These are phyloP conservation scores for Phycomyces nitens DNA, from an alignment of 192 early-diverging fungal genomes.

Conservation along the genomic window DNA sequence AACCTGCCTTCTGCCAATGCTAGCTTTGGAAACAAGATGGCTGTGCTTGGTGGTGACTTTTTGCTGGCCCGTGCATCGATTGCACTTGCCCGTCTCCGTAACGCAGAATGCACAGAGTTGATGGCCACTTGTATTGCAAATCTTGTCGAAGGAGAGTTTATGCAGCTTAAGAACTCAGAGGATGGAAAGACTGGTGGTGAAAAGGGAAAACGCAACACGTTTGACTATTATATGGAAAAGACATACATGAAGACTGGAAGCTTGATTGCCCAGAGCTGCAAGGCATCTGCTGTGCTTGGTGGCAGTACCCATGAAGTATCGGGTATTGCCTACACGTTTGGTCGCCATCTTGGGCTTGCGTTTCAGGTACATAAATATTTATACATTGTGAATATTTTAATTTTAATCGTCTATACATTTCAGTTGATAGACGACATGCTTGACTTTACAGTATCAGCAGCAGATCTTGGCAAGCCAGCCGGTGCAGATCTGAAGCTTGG, in stretches of 20 bases:
- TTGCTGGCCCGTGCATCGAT: conserved; percentile 89
- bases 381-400: no score
- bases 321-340: conserved; percentile 84
- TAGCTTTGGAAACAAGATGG: conserved; percentile 96
- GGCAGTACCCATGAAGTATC: conserved; percentile 66
- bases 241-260: conserved; percentile 94
- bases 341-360: conserved; percentile 85
- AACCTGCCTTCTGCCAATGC: conserved; percentile 75
- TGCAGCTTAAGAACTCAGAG: conserved; percentile 82
- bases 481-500: conserved; percentile 88
- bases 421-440: conserved; percentile 88
- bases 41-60: conserved; percentile 92
- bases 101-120: conserved; percentile 90
- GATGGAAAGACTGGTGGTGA: conserved; percentile 19
- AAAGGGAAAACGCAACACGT: conserved; percentile 42
- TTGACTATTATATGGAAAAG: conserved; percentile 93
- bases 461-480: conserved; percentile 85
- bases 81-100: conserved; percentile 83
- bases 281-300: conserved; percentile 81
- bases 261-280: conserved; percentile 91
- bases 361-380: conserved; percentile 91
- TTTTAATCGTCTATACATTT: background rate
- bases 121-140: conserved; percentile 90
- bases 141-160: conserved; percentile 96
- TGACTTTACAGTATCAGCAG: conserved; percentile 75